Conservation (phyloP, 768 basidiomycete species). For the Panaeolus papilionaceus region DNA sequence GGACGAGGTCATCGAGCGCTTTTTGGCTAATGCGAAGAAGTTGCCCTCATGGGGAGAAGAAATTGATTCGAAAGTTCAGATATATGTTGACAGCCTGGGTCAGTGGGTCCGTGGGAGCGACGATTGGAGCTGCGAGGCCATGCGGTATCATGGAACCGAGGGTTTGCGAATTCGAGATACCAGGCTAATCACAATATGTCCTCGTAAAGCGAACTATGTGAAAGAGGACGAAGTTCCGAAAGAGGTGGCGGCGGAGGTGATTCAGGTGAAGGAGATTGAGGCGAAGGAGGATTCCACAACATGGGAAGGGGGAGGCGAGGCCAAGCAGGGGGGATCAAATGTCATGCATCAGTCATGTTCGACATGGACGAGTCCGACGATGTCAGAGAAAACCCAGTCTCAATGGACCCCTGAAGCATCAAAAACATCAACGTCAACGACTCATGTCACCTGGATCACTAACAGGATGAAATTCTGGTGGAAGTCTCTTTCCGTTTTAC, state of each 20-base stretch:
- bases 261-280: background rate
- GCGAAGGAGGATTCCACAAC: background rate
- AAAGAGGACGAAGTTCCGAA: constrained; percentile 8
- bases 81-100: constrained; percentile 45
- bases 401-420: background rate
- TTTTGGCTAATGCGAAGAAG: constrained; percentile 32
- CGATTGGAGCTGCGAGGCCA: constrained; percentile 51
- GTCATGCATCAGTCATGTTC: background rate
- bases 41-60: constrained; percentile 43
- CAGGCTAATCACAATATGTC: constrained; percentile 24
- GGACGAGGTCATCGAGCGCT: constrained; percentile 35
- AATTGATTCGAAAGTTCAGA: constrained; percentile 37
- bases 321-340: background rate
- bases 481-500: constrained; percentile 1
- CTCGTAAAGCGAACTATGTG: constrained; percentile 22
- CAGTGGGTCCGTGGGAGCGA: constrained; percentile 46
- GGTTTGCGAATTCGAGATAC: constrained; percentile 35
- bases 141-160: constrained; percentile 37
- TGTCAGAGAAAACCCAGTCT: background rate
- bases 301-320: background rate
- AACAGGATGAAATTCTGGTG: constrained; percentile 8
- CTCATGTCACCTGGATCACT: background rate
- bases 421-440: background rate
- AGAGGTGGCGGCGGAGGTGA: background rate
- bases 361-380: background rate